Evolutionary conservation across 345 rosid genomes (phyloP).

Genomic region (Camelina hispida): DNA sequence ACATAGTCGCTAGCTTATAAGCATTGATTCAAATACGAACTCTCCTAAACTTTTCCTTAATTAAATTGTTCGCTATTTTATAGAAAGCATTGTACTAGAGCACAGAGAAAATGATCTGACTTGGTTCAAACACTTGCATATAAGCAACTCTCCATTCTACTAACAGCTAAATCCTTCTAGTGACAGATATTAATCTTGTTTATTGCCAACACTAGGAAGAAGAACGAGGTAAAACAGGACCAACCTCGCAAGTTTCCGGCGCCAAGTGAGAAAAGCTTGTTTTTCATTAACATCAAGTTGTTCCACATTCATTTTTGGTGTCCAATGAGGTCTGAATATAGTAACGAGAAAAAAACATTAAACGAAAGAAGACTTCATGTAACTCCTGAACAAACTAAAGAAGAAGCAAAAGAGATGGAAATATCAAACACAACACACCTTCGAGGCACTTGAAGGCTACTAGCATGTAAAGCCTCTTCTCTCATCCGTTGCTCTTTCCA

Average conservation of each 20-base stretch:
- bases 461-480: constrained; percentile 74
- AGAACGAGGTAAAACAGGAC: constrained; percentile 14
- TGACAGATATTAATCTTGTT: not conserved
- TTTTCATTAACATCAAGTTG: constrained; percentile 70
- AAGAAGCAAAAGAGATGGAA: not conserved
- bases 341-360: constrained; percentile 1
- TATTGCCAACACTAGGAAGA: not conserved
- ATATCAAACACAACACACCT: constrained; percentile 46
- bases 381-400: not conserved
- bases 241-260: constrained; percentile 78
- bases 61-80: not conserved
- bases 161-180: constrained; percentile 6
- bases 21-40: not conserved
- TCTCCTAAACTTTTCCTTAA: not conserved
- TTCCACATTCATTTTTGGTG: constrained; percentile 65
- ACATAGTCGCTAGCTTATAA: not conserved
- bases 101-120: not conserved
- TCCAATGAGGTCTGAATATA: constrained; percentile 70
- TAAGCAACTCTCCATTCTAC: not conserved
- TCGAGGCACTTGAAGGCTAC: constrained; percentile 70
- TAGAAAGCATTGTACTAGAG: not conserved
- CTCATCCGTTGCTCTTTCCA: constrained; percentile 63
- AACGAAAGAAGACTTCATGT: not conserved
- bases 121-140: not conserved
- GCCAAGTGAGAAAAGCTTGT: constrained; percentile 79